These are phyloP conservation scores for Podospora fimiseda DNA, from an alignment of 495 filamentous ascomycete genomes.

Conservation along the genomic window DNA sequence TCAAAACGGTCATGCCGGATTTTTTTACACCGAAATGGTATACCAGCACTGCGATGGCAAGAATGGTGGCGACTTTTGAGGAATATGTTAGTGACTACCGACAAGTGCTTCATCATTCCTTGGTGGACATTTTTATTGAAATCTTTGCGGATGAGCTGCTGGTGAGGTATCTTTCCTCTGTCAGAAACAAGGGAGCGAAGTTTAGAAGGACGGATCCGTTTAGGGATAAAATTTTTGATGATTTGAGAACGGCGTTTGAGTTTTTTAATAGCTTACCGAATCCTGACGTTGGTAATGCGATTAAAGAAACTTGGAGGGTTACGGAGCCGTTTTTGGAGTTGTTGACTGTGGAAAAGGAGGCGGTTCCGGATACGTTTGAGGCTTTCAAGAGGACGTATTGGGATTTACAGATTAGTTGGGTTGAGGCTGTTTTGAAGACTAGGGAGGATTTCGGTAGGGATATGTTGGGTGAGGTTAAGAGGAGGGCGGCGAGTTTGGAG, in stretches of 20 bases:
- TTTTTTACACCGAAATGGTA: slow-evolving; percentile 94
- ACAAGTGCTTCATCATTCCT: slow-evolving; percentile 69
- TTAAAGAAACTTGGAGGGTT: slow-evolving; percentile 89
- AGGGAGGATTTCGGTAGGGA: slow-evolving; percentile 90
- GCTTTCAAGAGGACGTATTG: slow-evolving; percentile 80
- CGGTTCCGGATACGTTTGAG: slow-evolving; percentile 69
- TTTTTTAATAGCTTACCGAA: slow-evolving; percentile 55
- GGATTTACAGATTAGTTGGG: slow-evolving; percentile 93
- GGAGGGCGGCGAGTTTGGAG: slow-evolving; percentile 74
- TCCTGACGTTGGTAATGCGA: slow-evolving; percentile 43
- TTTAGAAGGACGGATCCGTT: slow-evolving; percentile 80
- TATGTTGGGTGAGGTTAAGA: slow-evolving; percentile 82
- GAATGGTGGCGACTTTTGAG: slow-evolving; percentile 86
- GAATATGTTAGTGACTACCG: slow-evolving; percentile 88
- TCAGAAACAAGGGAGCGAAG: slow-evolving; percentile 84
- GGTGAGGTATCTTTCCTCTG: slow-evolving; percentile 73
- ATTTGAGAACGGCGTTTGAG: slow-evolving; percentile 77
- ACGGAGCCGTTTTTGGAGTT: slow-evolving; percentile 73
- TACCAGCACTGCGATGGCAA: slow-evolving; percentile 68
- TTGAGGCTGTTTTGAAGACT: slow-evolving; percentile 82
- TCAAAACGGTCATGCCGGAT: slow-evolving; percentile 69
- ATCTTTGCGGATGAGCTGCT: slow-evolving; percentile 88
- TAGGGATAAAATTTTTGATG: slow-evolving; percentile 84
- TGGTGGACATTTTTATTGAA: slow-evolving; percentile 83
- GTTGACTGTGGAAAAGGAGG: slow-evolving; percentile 67